These are phyloP conservation scores for Cercospora sojina DNA, from an alignment of 2,329 filamentous ascomycete species.

Conservation along the genomic window DNA sequence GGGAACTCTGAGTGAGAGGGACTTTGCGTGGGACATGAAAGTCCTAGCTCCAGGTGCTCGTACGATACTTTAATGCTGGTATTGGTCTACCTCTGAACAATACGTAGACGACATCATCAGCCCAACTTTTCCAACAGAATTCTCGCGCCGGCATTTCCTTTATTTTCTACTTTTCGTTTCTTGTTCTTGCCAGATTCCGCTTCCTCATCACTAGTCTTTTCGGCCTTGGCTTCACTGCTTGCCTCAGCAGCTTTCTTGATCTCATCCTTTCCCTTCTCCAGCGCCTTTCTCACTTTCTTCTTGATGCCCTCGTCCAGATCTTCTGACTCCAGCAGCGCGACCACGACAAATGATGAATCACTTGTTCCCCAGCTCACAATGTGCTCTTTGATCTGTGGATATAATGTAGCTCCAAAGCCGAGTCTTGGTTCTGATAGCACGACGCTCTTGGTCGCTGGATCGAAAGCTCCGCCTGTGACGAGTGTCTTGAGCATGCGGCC, in stretches of 20 bases:
- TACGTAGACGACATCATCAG: background rate
- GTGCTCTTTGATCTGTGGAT: conserved; percentile 72
- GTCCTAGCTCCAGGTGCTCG: background rate
- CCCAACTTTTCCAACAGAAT: conserved; percentile 42
- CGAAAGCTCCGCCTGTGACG: conserved; percentile 84
- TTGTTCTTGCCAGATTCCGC: conserved; percentile 45
- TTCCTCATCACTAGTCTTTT: conserved; percentile 54
- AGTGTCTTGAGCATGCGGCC: conserved; percentile 88
- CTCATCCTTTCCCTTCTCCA: conserved; percentile 71
- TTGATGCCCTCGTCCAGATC: conserved; percentile 62
- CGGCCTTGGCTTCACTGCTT: conserved; percentile 62
- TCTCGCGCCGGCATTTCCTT: conserved; percentile 50
- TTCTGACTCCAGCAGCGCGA: conserved; percentile 74
- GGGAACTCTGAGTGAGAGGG: background rate
- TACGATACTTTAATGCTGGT: background rate
- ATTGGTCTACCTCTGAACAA: background rate
- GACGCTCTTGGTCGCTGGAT: conserved; percentile 67
- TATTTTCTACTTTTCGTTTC: conserved; percentile 28
- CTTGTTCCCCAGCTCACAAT: conserved; percentile 83
- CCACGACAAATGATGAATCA: conserved; percentile 79
- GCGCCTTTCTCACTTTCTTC: conserved; percentile 64
- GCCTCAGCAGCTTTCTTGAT: conserved; percentile 64
- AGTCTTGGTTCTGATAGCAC: conserved; percentile 72
- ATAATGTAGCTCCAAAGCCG: conserved; percentile 78
- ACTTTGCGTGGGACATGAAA: background rate